These are phyloP conservation scores for Auricularia heimuer DNA, from an alignment of 768 basidiomycete species.

Conservation along the genomic window DNA sequence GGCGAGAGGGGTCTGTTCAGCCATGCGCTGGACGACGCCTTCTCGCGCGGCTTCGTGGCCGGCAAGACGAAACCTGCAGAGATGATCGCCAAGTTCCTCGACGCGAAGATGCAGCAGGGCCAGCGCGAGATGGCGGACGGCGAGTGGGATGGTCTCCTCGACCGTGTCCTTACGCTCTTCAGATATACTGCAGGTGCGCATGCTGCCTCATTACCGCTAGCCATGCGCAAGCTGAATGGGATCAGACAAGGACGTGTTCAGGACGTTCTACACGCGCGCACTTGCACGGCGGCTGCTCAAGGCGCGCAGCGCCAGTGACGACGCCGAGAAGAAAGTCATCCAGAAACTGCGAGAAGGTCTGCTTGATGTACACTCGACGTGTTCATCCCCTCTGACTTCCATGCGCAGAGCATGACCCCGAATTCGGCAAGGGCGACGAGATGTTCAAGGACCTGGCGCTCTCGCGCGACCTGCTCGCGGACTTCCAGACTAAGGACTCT, in stretches of 20 bases:
- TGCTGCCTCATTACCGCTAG: not conserved
- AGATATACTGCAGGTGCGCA: constrained; percentile 57
- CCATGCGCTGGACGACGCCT: constrained; percentile 39
- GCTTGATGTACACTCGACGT: constrained; percentile 15
- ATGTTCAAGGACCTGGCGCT: constrained; percentile 90
- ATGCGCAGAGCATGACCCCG: constrained; percentile 77
- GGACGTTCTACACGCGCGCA: constrained; percentile 82
- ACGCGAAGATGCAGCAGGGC: constrained; percentile 78
- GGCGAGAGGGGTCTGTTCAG: not conserved
- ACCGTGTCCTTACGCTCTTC: constrained; percentile 64
- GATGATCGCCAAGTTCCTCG: constrained; percentile 86
- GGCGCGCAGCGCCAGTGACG: constrained; percentile 76
- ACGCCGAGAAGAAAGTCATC: constrained; percentile 76
- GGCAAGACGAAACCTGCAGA: constrained; percentile 80
- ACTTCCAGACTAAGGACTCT: constrained; percentile 44
- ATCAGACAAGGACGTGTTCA: constrained; percentile 82
- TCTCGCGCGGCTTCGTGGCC: constrained; percentile 61
- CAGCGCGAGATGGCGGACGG: constrained; percentile 58
- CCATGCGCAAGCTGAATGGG: not conserved
- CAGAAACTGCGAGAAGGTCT: constrained; percentile 73
- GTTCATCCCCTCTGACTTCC: not conserved
- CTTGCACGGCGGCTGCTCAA: constrained; percentile 81
- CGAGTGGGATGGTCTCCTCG: constrained; percentile 53
- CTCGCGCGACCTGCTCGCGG: constrained; percentile 62
- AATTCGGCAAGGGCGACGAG: constrained; percentile 86